Conservation (phyloP, 306 rosid species). For the barrel medic (Medicago truncatula) region DNA sequence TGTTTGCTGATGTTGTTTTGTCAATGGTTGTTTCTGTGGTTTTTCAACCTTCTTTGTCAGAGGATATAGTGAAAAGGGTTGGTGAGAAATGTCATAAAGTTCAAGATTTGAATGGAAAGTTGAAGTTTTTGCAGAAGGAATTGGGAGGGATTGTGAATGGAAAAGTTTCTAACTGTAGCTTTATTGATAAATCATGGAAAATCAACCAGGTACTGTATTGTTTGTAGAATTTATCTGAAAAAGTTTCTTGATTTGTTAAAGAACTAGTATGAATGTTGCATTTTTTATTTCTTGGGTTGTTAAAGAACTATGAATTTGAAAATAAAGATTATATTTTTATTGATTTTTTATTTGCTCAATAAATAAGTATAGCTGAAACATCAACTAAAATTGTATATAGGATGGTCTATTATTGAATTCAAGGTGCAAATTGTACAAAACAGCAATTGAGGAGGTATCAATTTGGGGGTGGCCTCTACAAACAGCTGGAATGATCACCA, state of each 20-base stretch:
- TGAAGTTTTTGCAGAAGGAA: slow-evolving; percentile 69
- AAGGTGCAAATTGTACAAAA: slow-evolving; percentile 71
- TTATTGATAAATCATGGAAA: slow-evolving; percentile 56
- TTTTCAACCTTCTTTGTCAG: slow-evolving; percentile 50
- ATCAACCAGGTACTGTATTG: slow-evolving; percentile 64
- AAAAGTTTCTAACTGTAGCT: slow-evolving; percentile 70
- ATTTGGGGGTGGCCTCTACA: slow-evolving; percentile 98
- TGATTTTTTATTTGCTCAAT: background rate
- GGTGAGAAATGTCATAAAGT: slow-evolving; percentile 54
- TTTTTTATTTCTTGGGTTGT: background rate
- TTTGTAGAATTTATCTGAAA: background rate
- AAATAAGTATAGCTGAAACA: too few relatives aligned
- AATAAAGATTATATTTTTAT: background rate
- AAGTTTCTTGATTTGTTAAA: background rate
- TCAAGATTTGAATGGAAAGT: slow-evolving; percentile 66
- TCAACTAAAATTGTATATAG: slow-evolving; percentile 46
- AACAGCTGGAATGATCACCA: slow-evolving; percentile 82
- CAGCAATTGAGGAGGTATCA: slow-evolving; percentile 72
- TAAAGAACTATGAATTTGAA: background rate
- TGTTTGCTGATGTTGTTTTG: slow-evolving; percentile 48
- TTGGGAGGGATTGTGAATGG: slow-evolving; percentile 52
- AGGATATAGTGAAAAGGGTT: slow-evolving; percentile 52
- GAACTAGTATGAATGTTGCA: background rate
- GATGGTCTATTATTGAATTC: slow-evolving; percentile 74
- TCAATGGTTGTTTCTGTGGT: slow-evolving; percentile 47